Percentiles rank a stretch among this genome's conserved stretches.
phyloP scores from a whole-genome alignment of 768 basidiomycete genomes.

The Suillus luteus region DNA sequence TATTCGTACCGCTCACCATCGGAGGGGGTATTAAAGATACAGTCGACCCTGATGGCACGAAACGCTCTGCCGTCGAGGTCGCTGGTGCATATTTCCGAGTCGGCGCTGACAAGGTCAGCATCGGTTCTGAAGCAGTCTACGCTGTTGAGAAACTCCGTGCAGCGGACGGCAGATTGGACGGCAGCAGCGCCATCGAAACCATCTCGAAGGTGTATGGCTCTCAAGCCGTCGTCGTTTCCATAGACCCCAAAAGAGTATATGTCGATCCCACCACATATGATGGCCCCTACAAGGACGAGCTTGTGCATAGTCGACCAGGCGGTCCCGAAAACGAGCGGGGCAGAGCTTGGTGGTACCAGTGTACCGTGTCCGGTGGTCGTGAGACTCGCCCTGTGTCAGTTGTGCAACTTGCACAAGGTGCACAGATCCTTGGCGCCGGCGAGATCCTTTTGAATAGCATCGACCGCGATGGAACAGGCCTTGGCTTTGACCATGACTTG shows the following conservation, averaged over 20 bases:
- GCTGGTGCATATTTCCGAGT: constrained; percentile 95
- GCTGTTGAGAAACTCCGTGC: constrained; percentile 83
- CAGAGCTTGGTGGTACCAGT: constrained; percentile 98
- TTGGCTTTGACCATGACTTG: constrained; percentile 88
- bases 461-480: constrained; percentile 91
- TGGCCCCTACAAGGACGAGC: constrained; percentile 67
- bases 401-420: constrained; percentile 88
- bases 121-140: constrained; percentile 94
- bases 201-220: constrained; percentile 88
- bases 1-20: constrained; percentile 98
- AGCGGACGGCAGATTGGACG: constrained; percentile 53
- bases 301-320: constrained; percentile 49
- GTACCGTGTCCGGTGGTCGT: constrained; percentile 93
- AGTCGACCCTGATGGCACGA: constrained; percentile 92
- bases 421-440: constrained; percentile 89
- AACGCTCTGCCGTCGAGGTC: constrained; percentile 85
- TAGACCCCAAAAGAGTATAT: constrained; percentile 89
- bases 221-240: constrained; percentile 98
- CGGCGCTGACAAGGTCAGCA: constrained; percentile 98
- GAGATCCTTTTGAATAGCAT: constrained; percentile 96
- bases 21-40: constrained; percentile 98
- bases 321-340: constrained; percentile 58
- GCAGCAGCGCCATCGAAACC: constrained; percentile 87
- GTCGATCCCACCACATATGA: constrained; percentile 65
- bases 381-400: constrained; percentile 82